A percentile compares a stretch with the other conserved stretches of the same genome.
Conservation (phyloP, 2,329 filamentous ascomycete genomes). For the Epichloe sp. region DNA sequence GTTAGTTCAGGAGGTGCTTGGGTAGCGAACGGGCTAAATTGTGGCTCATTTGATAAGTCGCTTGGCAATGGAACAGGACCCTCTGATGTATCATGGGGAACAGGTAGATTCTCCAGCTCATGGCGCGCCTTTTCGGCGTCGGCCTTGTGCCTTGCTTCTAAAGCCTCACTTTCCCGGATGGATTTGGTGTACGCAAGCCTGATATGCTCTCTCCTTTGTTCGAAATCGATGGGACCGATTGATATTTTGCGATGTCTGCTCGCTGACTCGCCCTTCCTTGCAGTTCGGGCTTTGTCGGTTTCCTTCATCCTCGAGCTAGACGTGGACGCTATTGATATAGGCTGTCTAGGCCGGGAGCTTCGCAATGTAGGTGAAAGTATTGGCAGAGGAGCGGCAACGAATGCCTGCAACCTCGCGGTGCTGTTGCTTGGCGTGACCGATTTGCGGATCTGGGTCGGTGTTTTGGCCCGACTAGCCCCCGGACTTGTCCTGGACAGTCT, state of each 20-base stretch:
- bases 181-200: constrained; percentile 76
- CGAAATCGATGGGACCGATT: constrained; percentile 71
- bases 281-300: constrained; percentile 32
- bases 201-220: constrained; percentile 67
- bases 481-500: constrained; percentile 25
- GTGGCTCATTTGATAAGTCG: neutral
- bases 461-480: constrained; percentile 28
- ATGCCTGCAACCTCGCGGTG: constrained; percentile 54
- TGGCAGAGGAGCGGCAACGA: constrained; percentile 55
- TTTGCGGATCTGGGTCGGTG: constrained; percentile 29
- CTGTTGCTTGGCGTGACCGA: constrained; percentile 36
- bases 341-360: constrained; percentile 69
- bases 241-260: constrained; percentile 39
- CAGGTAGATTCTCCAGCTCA: constrained; percentile 31
- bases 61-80: neutral
- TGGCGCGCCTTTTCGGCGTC: constrained; percentile 34
- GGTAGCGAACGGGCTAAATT: neutral
- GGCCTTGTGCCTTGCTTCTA: constrained; percentile 39
- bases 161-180: constrained; percentile 58
- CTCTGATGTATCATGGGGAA: neutral
- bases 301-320: constrained; percentile 55
- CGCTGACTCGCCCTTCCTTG: constrained; percentile 25
- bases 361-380: constrained; percentile 68
- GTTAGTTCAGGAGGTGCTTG: neutral
- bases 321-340: constrained; percentile 63